Conservation (phyloP, 2,329 filamentous ascomycete genomes). For the Diaporthe batatas region DNA sequence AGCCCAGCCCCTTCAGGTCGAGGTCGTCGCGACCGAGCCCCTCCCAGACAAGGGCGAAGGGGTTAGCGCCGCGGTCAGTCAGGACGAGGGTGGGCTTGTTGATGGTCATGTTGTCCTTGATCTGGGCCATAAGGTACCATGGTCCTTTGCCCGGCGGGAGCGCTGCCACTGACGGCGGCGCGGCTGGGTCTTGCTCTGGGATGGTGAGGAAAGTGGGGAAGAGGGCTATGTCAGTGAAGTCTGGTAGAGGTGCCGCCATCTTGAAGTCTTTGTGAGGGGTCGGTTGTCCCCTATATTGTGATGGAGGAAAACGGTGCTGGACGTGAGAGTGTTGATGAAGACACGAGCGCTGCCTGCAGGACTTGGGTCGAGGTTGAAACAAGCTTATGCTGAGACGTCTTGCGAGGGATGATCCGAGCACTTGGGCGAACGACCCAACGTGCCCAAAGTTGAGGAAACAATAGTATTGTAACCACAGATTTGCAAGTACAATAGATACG, state of each 20-base stretch:
- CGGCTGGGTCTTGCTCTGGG: conserved; percentile 14
- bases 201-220: conserved; percentile 53
- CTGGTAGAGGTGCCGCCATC: conserved; percentile 47
- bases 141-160: conserved; percentile 15
- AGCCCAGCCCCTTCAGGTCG: conserved; percentile 49
- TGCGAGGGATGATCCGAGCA: conserved; percentile 4
- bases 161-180: conserved; percentile 12
- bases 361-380: conserved; percentile 34
- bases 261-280: background rate
- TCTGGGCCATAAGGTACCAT: conserved; percentile 59
- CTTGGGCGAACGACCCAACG: background rate
- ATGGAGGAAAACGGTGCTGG: background rate
- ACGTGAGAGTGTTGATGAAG: background rate
- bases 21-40: conserved; percentile 53
- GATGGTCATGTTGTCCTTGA: conserved; percentile 63
- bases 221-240: conserved; percentile 49
- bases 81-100: conserved; percentile 63
- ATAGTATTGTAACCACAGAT: background rate
- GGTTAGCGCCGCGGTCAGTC: conserved; percentile 53
- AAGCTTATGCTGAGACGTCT: conserved; percentile 32
- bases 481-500: too few species aligned
- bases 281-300: too few species aligned
- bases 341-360: background rate
- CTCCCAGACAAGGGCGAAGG: conserved; percentile 63
- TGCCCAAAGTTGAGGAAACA: background rate